These are phyloP conservation scores for Sextonia rubra DNA, from an alignment of 164 flowering plant genomes.

Conservation along the genomic window DNA sequence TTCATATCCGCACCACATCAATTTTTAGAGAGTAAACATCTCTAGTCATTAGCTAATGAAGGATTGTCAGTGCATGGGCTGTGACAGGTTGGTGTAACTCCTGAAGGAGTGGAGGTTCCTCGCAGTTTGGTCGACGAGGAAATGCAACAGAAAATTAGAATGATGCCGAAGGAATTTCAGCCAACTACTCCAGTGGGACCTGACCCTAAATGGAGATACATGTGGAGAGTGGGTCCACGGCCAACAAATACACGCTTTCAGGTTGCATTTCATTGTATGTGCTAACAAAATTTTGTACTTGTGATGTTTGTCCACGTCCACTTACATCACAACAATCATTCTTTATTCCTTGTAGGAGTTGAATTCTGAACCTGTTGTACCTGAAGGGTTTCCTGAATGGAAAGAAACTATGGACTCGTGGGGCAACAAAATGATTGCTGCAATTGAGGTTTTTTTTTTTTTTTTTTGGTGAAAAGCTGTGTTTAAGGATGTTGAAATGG, in stretches of 20 bases:
- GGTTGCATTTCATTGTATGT: slow-evolving; percentile 31
- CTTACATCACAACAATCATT: neutral
- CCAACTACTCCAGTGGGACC: slow-evolving; percentile 77
- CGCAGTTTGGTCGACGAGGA: slow-evolving; percentile 92
- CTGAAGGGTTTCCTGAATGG: slow-evolving; percentile 97
- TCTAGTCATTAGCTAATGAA: neutral
- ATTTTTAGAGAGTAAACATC: neutral
- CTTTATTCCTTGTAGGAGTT: slow-evolving; percentile 50
- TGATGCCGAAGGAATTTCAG: slow-evolving; percentile 66
- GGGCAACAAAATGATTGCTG: slow-evolving; percentile 90
- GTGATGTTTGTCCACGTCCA: neutral
- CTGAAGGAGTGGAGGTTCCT: slow-evolving; percentile 96
- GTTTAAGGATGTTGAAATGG: neutral
- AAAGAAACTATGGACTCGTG: slow-evolving; percentile 89
- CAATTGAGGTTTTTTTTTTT: slow-evolving; percentile 62
- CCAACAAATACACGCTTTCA: slow-evolving; percentile 75
- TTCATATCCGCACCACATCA: no score
- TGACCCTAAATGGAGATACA: slow-evolving; percentile 95
- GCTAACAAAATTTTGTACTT: neutral
- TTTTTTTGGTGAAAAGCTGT: neutral
- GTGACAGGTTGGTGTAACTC: slow-evolving; percentile 93
- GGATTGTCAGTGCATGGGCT: slow-evolving; percentile 2
- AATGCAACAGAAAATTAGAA: slow-evolving; percentile 62
- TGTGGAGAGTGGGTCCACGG: slow-evolving; percentile 98
- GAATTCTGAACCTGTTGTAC: slow-evolving; percentile 92